phyloP scores from a whole-genome alignment of 257 asterid species.

The Rhazya stricta region DNA sequence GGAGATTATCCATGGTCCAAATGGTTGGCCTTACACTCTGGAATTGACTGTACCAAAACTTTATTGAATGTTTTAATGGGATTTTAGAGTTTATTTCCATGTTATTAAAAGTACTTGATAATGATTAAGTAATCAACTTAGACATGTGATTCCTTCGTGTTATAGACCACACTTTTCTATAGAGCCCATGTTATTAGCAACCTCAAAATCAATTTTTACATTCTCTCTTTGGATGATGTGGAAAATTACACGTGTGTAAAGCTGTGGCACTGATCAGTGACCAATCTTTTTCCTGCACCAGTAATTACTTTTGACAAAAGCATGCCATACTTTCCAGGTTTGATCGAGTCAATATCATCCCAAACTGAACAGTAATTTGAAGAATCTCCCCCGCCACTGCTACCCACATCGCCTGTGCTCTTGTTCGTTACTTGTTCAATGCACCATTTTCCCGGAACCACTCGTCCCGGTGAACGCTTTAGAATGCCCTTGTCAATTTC shows the following conservation, averaged over 20 bases:
- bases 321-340: constrained; percentile 30
- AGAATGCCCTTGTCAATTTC: constrained; percentile 37
- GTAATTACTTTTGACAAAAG: constrained; percentile 18
- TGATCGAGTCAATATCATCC: constrained; percentile 38
- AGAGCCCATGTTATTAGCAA: no score
- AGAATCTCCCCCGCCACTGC: background rate
- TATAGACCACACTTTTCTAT: no score
- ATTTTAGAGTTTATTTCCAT: background rate
- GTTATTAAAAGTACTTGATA: no score
- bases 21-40: no score
- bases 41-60: background rate
- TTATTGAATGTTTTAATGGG: background rate
- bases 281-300: constrained; percentile 3
- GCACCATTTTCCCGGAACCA: constrained; percentile 52
- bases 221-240: no score
- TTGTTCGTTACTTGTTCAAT: constrained; percentile 10
- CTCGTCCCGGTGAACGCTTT: constrained; percentile 20
- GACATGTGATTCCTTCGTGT: no score
- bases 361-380: constrained; percentile 22
- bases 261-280: constrained; percentile 15
- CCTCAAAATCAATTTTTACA: no score
- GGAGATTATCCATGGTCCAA: background rate
- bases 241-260: background rate
- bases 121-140: no score
- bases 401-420: background rate